These are phyloP conservation scores for Iberis pinnata DNA, from an alignment of 345 rosid genomes.

Conservation along the genomic window DNA sequence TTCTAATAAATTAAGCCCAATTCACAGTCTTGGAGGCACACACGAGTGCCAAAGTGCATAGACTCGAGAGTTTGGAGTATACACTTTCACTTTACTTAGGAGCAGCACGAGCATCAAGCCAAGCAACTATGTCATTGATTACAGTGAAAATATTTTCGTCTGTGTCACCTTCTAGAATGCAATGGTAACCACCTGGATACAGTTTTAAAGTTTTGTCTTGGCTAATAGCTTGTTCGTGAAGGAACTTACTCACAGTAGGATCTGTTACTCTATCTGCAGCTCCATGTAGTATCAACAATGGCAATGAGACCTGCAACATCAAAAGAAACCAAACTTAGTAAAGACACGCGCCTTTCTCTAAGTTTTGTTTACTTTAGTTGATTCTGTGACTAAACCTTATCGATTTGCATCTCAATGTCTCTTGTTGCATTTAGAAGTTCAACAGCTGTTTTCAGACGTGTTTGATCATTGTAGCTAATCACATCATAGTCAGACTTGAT, in stretches of 20 bases:
- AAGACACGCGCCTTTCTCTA: neutral
- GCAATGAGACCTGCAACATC: conserved; percentile 63
- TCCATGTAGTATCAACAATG: conserved; percentile 80
- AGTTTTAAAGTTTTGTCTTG: conserved; percentile 78
- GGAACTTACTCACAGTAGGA: conserved; percentile 72
- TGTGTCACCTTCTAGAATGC: conserved; percentile 90
- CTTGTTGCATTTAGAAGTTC: conserved; percentile 70
- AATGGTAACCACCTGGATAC: conserved; percentile 75
- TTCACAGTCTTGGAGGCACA: no score
- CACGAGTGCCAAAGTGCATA: no score
- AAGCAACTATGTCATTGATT: conserved; percentile 52
- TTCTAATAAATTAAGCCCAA: no score
- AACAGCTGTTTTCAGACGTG: conserved; percentile 62
- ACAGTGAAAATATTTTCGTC: conserved; percentile 56
- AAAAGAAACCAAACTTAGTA: neutral
- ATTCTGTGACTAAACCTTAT: conserved; percentile 38
- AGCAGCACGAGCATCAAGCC: conserved; percentile 58
- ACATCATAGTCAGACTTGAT: conserved; percentile 71
- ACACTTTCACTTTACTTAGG: conserved; percentile 13
- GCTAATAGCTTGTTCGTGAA: conserved; percentile 63
- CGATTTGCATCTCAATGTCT: conserved; percentile 59
- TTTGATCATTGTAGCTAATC: conserved; percentile 51
- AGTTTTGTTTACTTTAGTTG: no score
- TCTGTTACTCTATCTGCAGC: conserved; percentile 85
- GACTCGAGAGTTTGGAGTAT: conserved; percentile 2